Conservation (phyloP, 495 filamentous ascomycete species). For the Venustampulla echinocandica region DNA sequence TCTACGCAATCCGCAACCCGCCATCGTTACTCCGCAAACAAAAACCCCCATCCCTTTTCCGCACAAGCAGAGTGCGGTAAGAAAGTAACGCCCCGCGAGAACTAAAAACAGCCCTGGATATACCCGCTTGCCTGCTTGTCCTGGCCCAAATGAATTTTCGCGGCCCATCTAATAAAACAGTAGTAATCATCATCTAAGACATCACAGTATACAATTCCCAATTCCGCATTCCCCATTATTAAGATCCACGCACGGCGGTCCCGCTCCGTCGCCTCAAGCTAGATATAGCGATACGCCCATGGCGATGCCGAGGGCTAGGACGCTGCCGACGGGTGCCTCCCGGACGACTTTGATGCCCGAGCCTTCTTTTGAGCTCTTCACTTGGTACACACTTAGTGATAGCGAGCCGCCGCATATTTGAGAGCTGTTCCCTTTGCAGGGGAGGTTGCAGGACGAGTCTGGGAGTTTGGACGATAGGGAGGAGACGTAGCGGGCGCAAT, state of each 20-base stretch:
- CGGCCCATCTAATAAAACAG: too few species aligned
- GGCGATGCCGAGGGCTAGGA: constrained; percentile 19
- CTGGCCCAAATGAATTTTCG: too few species aligned
- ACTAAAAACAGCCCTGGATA: too few species aligned
- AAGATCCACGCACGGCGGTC: background rate
- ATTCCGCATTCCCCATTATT: constrained; percentile 3
- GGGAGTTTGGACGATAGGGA: constrained; percentile 24
- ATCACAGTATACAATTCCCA: too few species aligned
- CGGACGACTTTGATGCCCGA: constrained; percentile 3
- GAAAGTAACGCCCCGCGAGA: too few species aligned
- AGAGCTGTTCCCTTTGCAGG: constrained; percentile 35
- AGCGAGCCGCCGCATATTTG: constrained; percentile 38
- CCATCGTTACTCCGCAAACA: too few species aligned
- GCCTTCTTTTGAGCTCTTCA: constrained; percentile 7
- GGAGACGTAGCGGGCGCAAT: constrained; percentile 34
- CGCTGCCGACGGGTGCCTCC: constrained; percentile 7
- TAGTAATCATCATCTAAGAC: too few species aligned
- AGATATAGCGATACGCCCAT: constrained; percentile 11
- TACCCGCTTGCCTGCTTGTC: too few species aligned
- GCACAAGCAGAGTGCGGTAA: too few species aligned
- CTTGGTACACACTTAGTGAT: constrained; percentile 28
- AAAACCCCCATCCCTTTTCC: too few species aligned
- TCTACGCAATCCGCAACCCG: too few species aligned
- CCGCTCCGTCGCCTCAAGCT: background rate
- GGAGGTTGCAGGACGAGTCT: constrained; percentile 32